These are phyloP conservation scores for Eragrostis curvula DNA, from an alignment of 176 grass and related monocot species.

Conservation along the genomic window DNA sequence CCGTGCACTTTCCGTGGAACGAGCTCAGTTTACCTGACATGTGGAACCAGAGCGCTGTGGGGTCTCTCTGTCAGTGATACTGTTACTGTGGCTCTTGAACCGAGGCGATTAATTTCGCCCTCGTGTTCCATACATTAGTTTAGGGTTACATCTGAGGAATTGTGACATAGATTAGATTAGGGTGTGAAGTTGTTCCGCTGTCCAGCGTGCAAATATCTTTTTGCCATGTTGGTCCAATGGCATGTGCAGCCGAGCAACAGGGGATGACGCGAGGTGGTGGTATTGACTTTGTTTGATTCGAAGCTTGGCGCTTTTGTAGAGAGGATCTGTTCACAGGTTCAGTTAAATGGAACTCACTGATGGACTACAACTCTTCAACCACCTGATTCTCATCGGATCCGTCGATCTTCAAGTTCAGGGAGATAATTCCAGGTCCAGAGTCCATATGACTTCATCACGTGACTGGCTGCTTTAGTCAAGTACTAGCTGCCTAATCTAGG, in stretches of 20 bases:
- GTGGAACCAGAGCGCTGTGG: background rate
- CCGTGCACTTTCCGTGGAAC: background rate
- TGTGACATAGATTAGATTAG: background rate
- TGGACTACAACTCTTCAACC: too few relatives aligned
- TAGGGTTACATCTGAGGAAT: background rate
- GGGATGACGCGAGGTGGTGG: background rate
- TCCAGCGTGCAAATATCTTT: background rate
- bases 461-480: too few relatives aligned
- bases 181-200: background rate
- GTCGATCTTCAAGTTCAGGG: too few relatives aligned
- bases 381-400: too few relatives aligned
- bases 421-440: too few relatives aligned
- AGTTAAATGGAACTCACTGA: too few relatives aligned
- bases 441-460: too few relatives aligned
- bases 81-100: background rate
- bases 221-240: background rate
- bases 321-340: too few relatives aligned
- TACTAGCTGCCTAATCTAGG: too few relatives aligned
- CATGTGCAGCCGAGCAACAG: background rate
- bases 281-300: background rate
- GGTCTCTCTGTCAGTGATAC: background rate
- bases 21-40: background rate
- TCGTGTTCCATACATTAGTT: background rate
- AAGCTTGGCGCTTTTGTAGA: too few relatives aligned
- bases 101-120: background rate